These are phyloP conservation scores for Paecilomyces formosus DNA, from an alignment of 2,329 filamentous ascomycete genomes.

Conservation along the genomic window DNA sequence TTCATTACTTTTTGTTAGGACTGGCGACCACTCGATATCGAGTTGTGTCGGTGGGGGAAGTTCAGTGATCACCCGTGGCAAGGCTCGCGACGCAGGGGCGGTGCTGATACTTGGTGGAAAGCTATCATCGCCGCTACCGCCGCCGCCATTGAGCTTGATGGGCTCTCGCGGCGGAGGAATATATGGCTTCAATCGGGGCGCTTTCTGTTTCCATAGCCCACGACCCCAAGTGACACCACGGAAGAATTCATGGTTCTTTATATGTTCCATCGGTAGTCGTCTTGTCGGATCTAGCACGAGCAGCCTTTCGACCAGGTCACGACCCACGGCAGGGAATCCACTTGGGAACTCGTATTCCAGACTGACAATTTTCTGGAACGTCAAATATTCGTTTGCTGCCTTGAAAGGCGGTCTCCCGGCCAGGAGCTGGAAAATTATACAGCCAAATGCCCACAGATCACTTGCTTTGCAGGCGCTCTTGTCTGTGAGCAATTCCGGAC, in stretches of 20 bases:
- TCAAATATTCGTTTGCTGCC: slow-evolving; percentile 88
- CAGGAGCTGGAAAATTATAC: slow-evolving; percentile 92
- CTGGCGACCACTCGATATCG: slow-evolving; percentile 97
- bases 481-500: slow-evolving; percentile 90
- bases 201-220: slow-evolving; percentile 79
- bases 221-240: slow-evolving; percentile 79
- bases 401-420: slow-evolving; percentile 98
- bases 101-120: slow-evolving; percentile 36
- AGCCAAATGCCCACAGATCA: slow-evolving; percentile 96
- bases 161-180: slow-evolving; percentile 69
- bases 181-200: slow-evolving; percentile 79
- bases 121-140: slow-evolving; percentile 27
- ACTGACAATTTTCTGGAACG: slow-evolving; percentile 95
- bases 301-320: slow-evolving; percentile 82
- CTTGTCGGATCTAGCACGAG: slow-evolving; percentile 81
- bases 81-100: slow-evolving; percentile 47
- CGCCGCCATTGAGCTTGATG: slow-evolving; percentile 62
- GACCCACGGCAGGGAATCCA: slow-evolving; percentile 78
- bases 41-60: slow-evolving; percentile 92
- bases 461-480: slow-evolving; percentile 97
- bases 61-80: slow-evolving; percentile 83
- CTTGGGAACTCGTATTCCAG: slow-evolving; percentile 89
- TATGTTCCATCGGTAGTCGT: slow-evolving; percentile 85
- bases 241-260: slow-evolving; percentile 95
- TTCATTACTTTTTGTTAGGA: slow-evolving; percentile 84